Evolutionary conservation across 805 yeast species (phyloP).

Genomic region (Lipomyces kockii): DNA sequence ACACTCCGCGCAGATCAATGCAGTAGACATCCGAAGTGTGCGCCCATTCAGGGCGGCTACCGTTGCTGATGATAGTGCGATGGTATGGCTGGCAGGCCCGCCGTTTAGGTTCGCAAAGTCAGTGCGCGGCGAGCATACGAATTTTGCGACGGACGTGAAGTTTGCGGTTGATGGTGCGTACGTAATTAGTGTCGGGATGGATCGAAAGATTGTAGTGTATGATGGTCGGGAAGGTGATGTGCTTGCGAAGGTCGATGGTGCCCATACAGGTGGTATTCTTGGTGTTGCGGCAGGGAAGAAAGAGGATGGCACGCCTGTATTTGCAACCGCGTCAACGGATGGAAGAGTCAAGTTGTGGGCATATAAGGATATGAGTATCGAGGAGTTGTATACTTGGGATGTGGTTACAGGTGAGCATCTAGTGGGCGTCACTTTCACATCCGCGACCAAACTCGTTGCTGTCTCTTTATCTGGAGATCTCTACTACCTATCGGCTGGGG

Average conservation of each 20-base stretch:
- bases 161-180: constrained; percentile 80
- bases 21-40: constrained; percentile 79
- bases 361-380: constrained; percentile 49
- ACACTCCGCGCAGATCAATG: constrained; percentile 80
- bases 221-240: constrained; percentile 88
- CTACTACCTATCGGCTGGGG: constrained; percentile 49
- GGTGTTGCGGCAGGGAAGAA: constrained; percentile 56
- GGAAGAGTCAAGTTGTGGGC: constrained; percentile 70
- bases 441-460: constrained; percentile 57
- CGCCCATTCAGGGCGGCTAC: constrained; percentile 95
- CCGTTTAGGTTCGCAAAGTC: constrained; percentile 86
- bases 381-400: constrained; percentile 55
- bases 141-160: constrained; percentile 77
- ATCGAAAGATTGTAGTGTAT: constrained; percentile 73
- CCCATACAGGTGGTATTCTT: constrained; percentile 81
- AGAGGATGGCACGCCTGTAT: constrained; percentile 59
- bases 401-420: constrained; percentile 62
- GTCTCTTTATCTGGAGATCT: constrained; percentile 75
- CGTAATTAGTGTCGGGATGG: constrained; percentile 83
- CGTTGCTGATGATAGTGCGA: constrained; percentile 83
- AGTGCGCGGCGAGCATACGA: constrained; percentile 73
- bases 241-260: constrained; percentile 50
- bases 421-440: constrained; percentile 75
- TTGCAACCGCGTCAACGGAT: constrained; percentile 90
- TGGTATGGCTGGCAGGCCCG: constrained; percentile 88